phyloP scores from a whole-genome alignment of 768 basidiomycete genomes.

The Tylopilus vinaceipallidus region DNA sequence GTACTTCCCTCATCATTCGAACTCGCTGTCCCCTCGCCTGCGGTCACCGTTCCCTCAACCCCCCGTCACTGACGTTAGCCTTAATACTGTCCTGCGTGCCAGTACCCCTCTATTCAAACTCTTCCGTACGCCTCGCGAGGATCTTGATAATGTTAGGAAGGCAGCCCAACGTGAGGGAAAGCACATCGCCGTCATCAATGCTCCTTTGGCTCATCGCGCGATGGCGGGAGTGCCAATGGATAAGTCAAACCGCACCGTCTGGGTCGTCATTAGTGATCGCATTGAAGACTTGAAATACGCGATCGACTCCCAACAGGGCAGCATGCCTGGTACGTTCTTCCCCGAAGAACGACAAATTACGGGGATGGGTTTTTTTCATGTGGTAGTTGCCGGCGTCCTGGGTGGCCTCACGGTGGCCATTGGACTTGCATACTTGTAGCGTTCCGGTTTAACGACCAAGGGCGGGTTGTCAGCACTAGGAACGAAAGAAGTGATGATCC shows the following conservation, averaged over 20 bases:
- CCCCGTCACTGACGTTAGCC: slow-evolving; percentile 22
- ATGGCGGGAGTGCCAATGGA: slow-evolving; percentile 18
- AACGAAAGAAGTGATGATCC: background rate
- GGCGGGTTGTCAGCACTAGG: background rate
- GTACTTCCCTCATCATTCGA: slow-evolving; percentile 14
- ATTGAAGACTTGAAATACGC: slow-evolving; percentile 34
- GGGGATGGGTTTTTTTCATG: slow-evolving; percentile 31
- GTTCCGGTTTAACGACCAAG: slow-evolving; percentile 17
- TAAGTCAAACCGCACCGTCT: slow-evolving; percentile 21
- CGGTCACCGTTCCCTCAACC: slow-evolving; percentile 30
- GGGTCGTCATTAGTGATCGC: slow-evolving; percentile 33
- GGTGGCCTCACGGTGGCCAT: slow-evolving; percentile 31
- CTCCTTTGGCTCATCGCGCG: slow-evolving; percentile 27
- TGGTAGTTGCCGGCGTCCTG: slow-evolving; percentile 31
- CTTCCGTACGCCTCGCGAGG: slow-evolving; percentile 31
- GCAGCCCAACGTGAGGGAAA: slow-evolving; percentile 33
- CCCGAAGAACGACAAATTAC: slow-evolving; percentile 14
- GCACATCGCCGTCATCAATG: slow-evolving; percentile 27
- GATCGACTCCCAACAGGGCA: slow-evolving; percentile 29
- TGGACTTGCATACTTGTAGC: slow-evolving; percentile 34
- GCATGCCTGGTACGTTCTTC: slow-evolving; percentile 33
- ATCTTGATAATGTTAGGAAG: slow-evolving; percentile 23
- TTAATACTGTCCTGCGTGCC: slow-evolving; percentile 24
- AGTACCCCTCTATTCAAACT: slow-evolving; percentile 36
- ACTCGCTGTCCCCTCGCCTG: slow-evolving; percentile 23